Percentiles rank a stretch among this genome's conserved stretches.
These are phyloP conservation scores for Remersonia thermophila DNA, from an alignment of 2,329 filamentous ascomycete genomes.

Conservation along the genomic window DNA sequence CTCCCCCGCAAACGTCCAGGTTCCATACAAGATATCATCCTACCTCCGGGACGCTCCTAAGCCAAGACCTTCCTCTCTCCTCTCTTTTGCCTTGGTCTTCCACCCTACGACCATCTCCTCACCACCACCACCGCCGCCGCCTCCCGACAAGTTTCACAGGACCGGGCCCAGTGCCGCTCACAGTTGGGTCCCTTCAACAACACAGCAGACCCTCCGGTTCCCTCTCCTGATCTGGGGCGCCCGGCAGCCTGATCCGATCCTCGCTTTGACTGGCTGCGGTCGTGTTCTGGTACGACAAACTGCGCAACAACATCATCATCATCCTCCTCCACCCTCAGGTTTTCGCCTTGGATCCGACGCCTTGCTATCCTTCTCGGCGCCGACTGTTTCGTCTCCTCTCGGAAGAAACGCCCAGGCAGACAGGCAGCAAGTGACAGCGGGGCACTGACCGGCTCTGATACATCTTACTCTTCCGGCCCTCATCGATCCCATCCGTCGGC, in stretches of 20 bases:
- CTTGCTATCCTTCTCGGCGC: slow-evolving; percentile 6
- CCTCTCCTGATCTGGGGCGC: slow-evolving; percentile 5
- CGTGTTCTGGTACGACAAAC: slow-evolving; percentile 14
- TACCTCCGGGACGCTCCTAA: slow-evolving; percentile 16
- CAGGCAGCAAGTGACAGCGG: slow-evolving; percentile 2
- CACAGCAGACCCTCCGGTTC: slow-evolving; percentile 5
- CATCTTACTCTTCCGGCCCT: slow-evolving; percentile 9
- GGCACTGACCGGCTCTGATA: not conserved
- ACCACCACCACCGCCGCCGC: slow-evolving; percentile 4
- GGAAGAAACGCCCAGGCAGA: slow-evolving; percentile 11
- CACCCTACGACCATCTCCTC: slow-evolving; percentile 5
- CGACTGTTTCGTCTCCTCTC: slow-evolving; percentile 18
- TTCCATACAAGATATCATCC: slow-evolving; percentile 26
- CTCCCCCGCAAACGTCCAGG: slow-evolving; percentile 27
- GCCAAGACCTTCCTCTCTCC: slow-evolving; percentile 13
- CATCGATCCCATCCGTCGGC: slow-evolving; percentile 1
- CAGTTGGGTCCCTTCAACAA: slow-evolving; percentile 8
- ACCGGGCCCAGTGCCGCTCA: slow-evolving; percentile 6
- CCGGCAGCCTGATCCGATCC: slow-evolving; percentile 17
- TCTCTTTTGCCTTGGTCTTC: slow-evolving; percentile 3
- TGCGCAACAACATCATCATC: too few species aligned
- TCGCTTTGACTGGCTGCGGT: slow-evolving; percentile 18
- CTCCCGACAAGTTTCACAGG: slow-evolving; percentile 4
- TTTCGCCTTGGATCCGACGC: slow-evolving; percentile 7
- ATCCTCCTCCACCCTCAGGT: slow-evolving; percentile 7